These are phyloP conservation scores for Hypoxylon lienhwacheense DNA, from an alignment of 495 filamentous ascomycete species.

Conservation along the genomic window DNA sequence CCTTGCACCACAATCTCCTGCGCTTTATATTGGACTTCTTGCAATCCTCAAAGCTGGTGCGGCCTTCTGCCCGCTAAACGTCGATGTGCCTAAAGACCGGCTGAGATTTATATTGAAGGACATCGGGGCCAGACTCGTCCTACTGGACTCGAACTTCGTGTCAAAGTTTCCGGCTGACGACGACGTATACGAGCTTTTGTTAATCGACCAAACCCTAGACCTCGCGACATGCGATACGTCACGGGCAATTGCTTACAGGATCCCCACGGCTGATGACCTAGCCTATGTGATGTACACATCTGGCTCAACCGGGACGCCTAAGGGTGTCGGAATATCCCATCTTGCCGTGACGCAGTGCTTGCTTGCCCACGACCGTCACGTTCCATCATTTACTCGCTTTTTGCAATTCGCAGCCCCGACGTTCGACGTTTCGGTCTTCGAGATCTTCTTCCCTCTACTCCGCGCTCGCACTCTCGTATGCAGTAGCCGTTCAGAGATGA, in stretches of 20 bases:
- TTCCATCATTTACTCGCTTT: conserved; percentile 73
- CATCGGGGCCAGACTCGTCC: conserved; percentile 59
- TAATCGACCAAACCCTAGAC: conserved; percentile 28
- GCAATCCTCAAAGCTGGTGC: conserved; percentile 75
- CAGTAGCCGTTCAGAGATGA: conserved; percentile 62
- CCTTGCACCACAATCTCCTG: conserved; percentile 67
- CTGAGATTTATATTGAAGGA: conserved; percentile 73
- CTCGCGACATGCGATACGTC: background rate
- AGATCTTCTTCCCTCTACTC: conserved; percentile 81
- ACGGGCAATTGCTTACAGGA: background rate
- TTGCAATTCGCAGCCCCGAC: conserved; percentile 86
- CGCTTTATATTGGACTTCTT: conserved; percentile 71
- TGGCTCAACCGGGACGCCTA: conserved; percentile 85
- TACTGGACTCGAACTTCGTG: conserved; percentile 50
- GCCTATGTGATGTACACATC: conserved; percentile 94
- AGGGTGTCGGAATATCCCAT: conserved; percentile 81
- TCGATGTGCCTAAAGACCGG: conserved; percentile 71
- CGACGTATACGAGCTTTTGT: conserved; percentile 27
- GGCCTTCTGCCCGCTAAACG: conserved; percentile 76
- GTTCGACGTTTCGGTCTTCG: conserved; percentile 87
- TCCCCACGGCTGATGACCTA: conserved; percentile 47
- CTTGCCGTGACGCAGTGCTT: conserved; percentile 72
- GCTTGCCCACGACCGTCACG: conserved; percentile 72
- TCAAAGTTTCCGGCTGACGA: conserved; percentile 33
- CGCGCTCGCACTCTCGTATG: conserved; percentile 70